A percentile compares a stretch with the other conserved stretches of the same genome.
Evolutionary conservation across 805 yeast genomes (phyloP).

Genomic region (Wickerhamomyces rabaulensis): DNA sequence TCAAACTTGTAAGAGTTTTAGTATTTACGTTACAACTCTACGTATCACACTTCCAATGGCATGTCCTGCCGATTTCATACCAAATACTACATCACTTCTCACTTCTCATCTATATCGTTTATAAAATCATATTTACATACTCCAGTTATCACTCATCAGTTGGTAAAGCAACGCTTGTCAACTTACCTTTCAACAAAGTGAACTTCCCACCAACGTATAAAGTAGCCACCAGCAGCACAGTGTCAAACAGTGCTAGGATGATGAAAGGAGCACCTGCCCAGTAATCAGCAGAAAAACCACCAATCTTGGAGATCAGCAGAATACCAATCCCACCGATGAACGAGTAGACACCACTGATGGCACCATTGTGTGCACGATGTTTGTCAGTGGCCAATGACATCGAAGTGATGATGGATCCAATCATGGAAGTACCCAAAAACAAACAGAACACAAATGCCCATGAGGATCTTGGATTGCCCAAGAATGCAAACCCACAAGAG

Average conservation of each 20-base stretch:
- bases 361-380: slow-evolving; percentile 46
- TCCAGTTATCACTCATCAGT: slow-evolving; percentile 1
- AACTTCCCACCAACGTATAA: slow-evolving; percentile 18
- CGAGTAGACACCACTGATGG: slow-evolving; percentile 65
- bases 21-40: too few species aligned
- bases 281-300: slow-evolving; percentile 54
- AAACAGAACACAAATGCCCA: slow-evolving; percentile 32
- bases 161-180: slow-evolving; percentile 8
- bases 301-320: slow-evolving; percentile 50
- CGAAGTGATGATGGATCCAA: slow-evolving; percentile 56
- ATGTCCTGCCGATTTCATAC: too few species aligned
- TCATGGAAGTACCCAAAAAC: slow-evolving; percentile 55
- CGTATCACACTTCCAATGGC: too few species aligned
- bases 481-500: slow-evolving; percentile 30
- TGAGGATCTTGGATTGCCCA: slow-evolving; percentile 30
- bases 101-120: too few species aligned
- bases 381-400: slow-evolving; percentile 54
- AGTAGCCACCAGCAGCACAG: slow-evolving; percentile 18
- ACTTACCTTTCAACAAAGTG: slow-evolving; percentile 7
- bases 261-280: slow-evolving; percentile 59
- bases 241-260: slow-evolving; percentile 40
- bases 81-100: too few species aligned
- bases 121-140: slow-evolving; percentile 1
- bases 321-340: slow-evolving; percentile 67
- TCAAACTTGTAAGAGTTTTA: too few species aligned